phyloP scores from a whole-genome alignment of 306 rosid species.

The Lotus japonicus region DNA sequence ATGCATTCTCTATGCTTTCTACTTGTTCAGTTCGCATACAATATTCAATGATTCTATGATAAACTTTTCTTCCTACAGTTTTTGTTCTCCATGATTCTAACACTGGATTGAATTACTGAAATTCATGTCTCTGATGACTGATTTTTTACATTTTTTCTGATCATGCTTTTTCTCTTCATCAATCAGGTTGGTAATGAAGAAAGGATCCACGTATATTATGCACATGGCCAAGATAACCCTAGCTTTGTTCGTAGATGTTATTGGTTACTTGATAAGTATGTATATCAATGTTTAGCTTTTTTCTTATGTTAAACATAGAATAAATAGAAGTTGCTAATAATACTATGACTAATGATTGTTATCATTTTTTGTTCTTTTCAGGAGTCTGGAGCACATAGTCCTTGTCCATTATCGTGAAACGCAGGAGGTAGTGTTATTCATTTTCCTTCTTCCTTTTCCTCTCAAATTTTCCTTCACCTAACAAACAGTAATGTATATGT shows the following conservation, averaged over 20 bases:
- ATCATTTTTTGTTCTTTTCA: conserved; percentile 39
- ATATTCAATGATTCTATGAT: background rate
- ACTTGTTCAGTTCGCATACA: background rate
- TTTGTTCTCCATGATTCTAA: conserved; percentile 15
- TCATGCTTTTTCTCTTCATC: background rate
- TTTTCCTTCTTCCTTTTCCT: background rate
- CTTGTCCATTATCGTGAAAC: conserved; percentile 99
- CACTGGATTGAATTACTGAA: background rate
- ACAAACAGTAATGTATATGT: background rate
- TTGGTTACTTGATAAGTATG: conserved; percentile 98
- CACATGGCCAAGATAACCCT: conserved; percentile 75
- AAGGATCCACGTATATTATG: conserved; percentile 95
- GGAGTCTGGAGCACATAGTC: conserved; percentile 89
- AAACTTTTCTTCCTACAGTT: conserved; percentile 8
- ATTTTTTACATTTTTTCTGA: background rate
- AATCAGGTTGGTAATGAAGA: conserved; percentile 89
- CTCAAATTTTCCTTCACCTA: background rate
- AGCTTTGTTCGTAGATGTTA: conserved; percentile 90
- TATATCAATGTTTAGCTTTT: conserved; percentile 12
- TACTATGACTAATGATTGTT: conserved; percentile 7
- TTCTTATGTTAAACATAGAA: background rate
- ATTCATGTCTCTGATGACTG: conserved; percentile 1
- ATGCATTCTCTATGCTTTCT: background rate
- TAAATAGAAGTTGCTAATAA: background rate
- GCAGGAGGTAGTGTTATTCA: conserved; percentile 54